These are phyloP conservation scores for Kwoniella newhampshirensis DNA, from an alignment of 768 basidiomycete genomes.

Conservation along the genomic window DNA sequence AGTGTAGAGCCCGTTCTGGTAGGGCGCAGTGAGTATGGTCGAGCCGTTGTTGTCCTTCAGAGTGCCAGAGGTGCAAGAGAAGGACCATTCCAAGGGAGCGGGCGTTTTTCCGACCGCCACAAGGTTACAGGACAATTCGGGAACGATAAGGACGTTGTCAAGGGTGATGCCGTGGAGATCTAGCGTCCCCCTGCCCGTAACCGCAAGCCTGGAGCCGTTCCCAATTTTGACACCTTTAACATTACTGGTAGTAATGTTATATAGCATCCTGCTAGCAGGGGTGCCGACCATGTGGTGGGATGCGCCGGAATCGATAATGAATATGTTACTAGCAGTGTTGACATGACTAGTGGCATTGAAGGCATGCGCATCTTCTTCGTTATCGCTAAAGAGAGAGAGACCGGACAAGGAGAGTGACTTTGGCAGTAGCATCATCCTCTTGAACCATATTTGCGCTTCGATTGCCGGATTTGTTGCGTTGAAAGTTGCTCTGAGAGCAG, in stretches of 20 bases:
- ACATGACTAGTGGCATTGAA: neutral
- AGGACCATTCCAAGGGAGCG: too few relatives aligned
- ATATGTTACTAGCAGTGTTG: neutral
- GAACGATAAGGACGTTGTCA: conserved; percentile 2
- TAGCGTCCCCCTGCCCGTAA: neutral
- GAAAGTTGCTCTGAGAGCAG: conserved; percentile 2
- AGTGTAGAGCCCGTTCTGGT: too few relatives aligned
- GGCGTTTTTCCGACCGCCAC: too few relatives aligned
- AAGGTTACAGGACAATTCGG: conserved; percentile 2
- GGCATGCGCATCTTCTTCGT: conserved; percentile 1
- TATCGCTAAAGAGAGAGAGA: neutral
- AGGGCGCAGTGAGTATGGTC: too few relatives aligned
- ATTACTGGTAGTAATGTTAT: neutral
- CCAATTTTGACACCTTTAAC: conserved; percentile 11
- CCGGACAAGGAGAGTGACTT: neutral
- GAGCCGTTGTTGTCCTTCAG: too few relatives aligned
- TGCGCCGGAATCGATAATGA: conserved; percentile 19
- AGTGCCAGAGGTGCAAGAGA: too few relatives aligned
- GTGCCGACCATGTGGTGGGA: conserved; percentile 19
- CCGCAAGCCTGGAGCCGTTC: neutral
- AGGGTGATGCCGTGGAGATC: neutral
- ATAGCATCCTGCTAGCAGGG: neutral
- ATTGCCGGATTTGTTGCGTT: neutral
- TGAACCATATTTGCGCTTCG: neutral
- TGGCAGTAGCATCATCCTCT: neutral